Evolutionary conservation across 371 early-diverging fungal species (phyloP).

Genomic region (Lichtheimia ramosa): DNA sequence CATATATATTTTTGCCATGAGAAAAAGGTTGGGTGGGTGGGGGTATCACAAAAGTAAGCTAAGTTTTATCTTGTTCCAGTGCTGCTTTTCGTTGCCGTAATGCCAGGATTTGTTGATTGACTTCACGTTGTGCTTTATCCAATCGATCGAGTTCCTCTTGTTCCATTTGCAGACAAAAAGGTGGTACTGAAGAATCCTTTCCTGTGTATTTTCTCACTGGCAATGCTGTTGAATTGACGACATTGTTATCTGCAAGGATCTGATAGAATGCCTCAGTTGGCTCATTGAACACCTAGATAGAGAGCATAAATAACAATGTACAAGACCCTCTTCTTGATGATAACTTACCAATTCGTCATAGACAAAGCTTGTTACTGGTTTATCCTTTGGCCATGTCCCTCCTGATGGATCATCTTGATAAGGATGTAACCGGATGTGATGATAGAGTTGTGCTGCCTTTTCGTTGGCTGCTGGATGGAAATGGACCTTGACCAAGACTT

Average conservation of each 20-base stretch:
- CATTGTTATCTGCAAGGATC: conserved; percentile 57
- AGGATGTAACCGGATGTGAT: conserved; percentile 82
- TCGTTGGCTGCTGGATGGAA: conserved; percentile 78
- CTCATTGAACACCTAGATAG: conserved; percentile 68
- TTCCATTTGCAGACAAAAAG: conserved; percentile 61
- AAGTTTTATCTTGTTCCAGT: conserved; percentile 43
- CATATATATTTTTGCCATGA: no score
- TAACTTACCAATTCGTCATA: conserved; percentile 73
- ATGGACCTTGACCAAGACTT: conserved; percentile 88
- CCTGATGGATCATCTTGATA: conserved; percentile 68
- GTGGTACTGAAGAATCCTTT: conserved; percentile 31
- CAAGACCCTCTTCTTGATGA: conserved; percentile 25
- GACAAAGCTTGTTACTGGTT: conserved; percentile 71
- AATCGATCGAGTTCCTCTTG: conserved; percentile 67
- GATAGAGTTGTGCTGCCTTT: conserved; percentile 81
- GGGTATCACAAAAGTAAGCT: neutral
- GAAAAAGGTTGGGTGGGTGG: neutral
- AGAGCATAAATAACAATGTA: conserved; percentile 32
- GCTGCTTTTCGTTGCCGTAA: conserved; percentile 51
- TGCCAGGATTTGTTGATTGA: conserved; percentile 58
- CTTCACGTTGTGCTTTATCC: conserved; percentile 59
- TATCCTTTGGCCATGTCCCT: conserved; percentile 71
- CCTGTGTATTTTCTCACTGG: conserved; percentile 36
- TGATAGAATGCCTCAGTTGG: conserved; percentile 84
- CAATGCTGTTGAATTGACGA: conserved; percentile 30